These are phyloP conservation scores for Sordariomycetes sp. DNA, from an alignment of 2,329 filamentous ascomycete genomes.

Conservation along the genomic window DNA sequence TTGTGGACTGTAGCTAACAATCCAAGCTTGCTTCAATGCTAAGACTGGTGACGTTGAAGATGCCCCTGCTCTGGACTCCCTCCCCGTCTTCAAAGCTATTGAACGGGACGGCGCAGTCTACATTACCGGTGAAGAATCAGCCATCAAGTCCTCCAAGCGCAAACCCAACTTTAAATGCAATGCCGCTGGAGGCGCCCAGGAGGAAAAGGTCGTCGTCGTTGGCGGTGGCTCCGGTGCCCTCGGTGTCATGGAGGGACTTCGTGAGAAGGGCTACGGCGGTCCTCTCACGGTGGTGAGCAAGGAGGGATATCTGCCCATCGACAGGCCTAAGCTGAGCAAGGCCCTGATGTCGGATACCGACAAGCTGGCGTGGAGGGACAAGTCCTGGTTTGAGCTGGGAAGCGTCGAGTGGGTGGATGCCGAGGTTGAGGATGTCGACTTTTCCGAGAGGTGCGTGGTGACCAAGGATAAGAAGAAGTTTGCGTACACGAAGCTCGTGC, in stretches of 20 bases:
- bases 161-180: conserved; percentile 66
- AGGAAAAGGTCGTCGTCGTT: conserved; percentile 71
- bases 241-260: conserved; percentile 72
- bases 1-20: background rate
- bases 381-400: conserved; percentile 64
- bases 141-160: conserved; percentile 68
- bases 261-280: conserved; percentile 72
- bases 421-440: conserved; percentile 68
- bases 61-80: conserved; percentile 79
- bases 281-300: conserved; percentile 73
- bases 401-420: conserved; percentile 49
- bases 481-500: conserved; percentile 77
- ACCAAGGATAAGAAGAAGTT: conserved; percentile 65
- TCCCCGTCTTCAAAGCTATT: conserved; percentile 71
- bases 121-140: conserved; percentile 68
- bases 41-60: conserved; percentile 90
- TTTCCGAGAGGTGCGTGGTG: conserved; percentile 60
- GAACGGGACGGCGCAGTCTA: conserved; percentile 80
- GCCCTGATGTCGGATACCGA: conserved; percentile 72
- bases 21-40: conserved; percentile 83
- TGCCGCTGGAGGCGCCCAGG: conserved; percentile 32
- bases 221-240: conserved; percentile 81
- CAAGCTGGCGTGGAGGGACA: conserved; percentile 70
- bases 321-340: conserved; percentile 93
- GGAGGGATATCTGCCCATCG: conserved; percentile 81